phyloP scores from a whole-genome alignment of 495 filamentous ascomycete genomes.

The Aspergillus haitiensis region DNA sequence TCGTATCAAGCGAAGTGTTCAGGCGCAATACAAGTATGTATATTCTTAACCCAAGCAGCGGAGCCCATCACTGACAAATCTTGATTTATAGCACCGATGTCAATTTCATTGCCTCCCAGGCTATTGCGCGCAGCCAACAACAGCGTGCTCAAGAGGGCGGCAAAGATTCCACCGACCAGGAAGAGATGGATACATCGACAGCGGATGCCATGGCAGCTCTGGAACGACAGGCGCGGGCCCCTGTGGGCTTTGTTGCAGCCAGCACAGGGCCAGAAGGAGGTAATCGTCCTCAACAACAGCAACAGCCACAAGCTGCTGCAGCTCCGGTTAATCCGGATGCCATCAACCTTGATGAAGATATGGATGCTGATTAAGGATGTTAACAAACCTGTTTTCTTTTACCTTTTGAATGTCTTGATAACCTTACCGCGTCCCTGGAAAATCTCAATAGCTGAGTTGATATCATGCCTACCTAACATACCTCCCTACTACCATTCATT shows the following conservation, averaged over 20 bases:
- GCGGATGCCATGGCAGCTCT: constrained; percentile 88
- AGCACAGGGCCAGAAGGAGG: constrained; percentile 77
- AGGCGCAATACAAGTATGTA: constrained; percentile 88
- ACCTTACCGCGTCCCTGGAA: neutral
- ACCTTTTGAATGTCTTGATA: neutral
- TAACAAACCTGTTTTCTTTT: neutral
- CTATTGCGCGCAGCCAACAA: constrained; percentile 82
- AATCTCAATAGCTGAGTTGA: neutral
- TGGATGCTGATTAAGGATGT: constrained; percentile 47
- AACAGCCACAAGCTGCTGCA: constrained; percentile 42
- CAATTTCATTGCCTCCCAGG: constrained; percentile 97
- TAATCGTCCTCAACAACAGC: constrained; percentile 49
- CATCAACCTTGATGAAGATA: constrained; percentile 75
- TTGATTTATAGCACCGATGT: constrained; percentile 72
- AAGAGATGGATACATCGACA: constrained; percentile 50
- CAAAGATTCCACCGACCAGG: constrained; percentile 35
- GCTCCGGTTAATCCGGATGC: constrained; percentile 81
- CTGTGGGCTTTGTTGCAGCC: constrained; percentile 87
- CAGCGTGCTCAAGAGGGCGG: constrained; percentile 49
- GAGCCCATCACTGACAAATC: constrained; percentile 16
- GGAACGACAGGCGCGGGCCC: constrained; percentile 85
- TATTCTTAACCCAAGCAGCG: neutral
- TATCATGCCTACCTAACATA: too few species aligned
- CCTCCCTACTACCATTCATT: too few species aligned
- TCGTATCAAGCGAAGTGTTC: constrained; percentile 93